Base-by-base conservation (phyloP, 306 rosid genomes). In the Prunus mira region DNA sequence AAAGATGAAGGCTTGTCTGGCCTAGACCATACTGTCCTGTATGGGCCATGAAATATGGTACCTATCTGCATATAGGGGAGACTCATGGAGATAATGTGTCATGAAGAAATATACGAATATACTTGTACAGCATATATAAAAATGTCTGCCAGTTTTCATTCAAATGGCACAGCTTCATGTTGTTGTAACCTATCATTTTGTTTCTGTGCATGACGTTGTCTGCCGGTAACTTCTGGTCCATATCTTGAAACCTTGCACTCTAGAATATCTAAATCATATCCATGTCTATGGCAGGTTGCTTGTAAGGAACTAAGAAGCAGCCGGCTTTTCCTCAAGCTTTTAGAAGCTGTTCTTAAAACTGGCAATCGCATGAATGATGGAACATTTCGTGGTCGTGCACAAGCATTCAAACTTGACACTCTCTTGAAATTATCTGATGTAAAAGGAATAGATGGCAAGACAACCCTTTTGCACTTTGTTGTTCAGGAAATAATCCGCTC, bases 361-460 rank as follows among this genome's bases (percentile, higher is more conserved):
- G 99, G 99, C 3, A 96, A 96, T 78, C 98, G 99, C 14, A 96
- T 96, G 99, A 96, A 96, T 22, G 92, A 82, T 45, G 99, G 99
- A 9, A 96, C 99, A 66, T 96, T 91, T 62, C 94, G 98, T 24
- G 99, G 99, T 46, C 90, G 97, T 24, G 99, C 99, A 43, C 96
- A 83, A 84, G 99, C 99, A 43, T 96, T 96, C 75, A 96, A 89
- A 85, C 96, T 96, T 25, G 98, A 96, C 72, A 96, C 99, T 5
- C 89, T 96, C 12, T 83, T 96, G 60, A 96, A 96, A 82, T 50
- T 96, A 74, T 86, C 97, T 20, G 99, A 96, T 85, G 99, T 96
- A 24, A 96, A 89, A 81, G 99, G 99, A 69, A 84, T 76, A 47
- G 98, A 96, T 82, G 99, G 99, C 28, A 96, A 93, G 82, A 96